Conservation (phyloP, 2,329 filamentous ascomycete genomes). For the Oidium heveae region DNA sequence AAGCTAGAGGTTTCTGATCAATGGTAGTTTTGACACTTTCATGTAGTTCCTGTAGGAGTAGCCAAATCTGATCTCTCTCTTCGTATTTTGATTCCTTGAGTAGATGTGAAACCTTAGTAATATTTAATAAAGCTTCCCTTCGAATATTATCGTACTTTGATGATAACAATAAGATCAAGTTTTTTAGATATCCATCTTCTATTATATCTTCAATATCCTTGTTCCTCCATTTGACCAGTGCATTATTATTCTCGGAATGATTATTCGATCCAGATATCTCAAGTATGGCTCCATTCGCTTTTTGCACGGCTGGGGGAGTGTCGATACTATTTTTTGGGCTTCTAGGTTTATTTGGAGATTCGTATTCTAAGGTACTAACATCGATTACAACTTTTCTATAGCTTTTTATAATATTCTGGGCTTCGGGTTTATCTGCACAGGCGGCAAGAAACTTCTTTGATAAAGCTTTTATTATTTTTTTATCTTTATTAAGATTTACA, state of each 20-base stretch:
- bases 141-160: slow-evolving; percentile 54
- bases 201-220: slow-evolving; percentile 59
- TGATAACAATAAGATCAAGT: slow-evolving; percentile 49
- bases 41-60: slow-evolving; percentile 54
- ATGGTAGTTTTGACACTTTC: slow-evolving; percentile 41
- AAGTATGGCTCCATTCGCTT: background rate
- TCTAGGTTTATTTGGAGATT: background rate
- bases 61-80: slow-evolving; percentile 53
- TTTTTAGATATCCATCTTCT: slow-evolving; percentile 47
- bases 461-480: slow-evolving; percentile 20
- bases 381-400: slow-evolving; percentile 9
- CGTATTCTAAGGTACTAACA: slow-evolving; percentile 6
- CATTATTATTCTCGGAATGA: slow-evolving; percentile 20
- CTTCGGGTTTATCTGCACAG: slow-evolving; percentile 17
- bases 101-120: slow-evolving; percentile 38
- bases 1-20: slow-evolving; percentile 35
- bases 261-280: background rate
- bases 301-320: background rate
- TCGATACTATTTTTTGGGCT: background rate
- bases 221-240: slow-evolving; percentile 38
- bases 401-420: slow-evolving; percentile 7
- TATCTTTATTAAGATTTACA: slow-evolving; percentile 25
- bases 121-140: slow-evolving; percentile 46
- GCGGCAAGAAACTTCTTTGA: slow-evolving; percentile 18
- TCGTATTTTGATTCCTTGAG: slow-evolving; percentile 43